Evolutionary conservation across 352 stramenopile genomes (phyloP).

Genomic region (Pythium rhizo-oryzae): DNA sequence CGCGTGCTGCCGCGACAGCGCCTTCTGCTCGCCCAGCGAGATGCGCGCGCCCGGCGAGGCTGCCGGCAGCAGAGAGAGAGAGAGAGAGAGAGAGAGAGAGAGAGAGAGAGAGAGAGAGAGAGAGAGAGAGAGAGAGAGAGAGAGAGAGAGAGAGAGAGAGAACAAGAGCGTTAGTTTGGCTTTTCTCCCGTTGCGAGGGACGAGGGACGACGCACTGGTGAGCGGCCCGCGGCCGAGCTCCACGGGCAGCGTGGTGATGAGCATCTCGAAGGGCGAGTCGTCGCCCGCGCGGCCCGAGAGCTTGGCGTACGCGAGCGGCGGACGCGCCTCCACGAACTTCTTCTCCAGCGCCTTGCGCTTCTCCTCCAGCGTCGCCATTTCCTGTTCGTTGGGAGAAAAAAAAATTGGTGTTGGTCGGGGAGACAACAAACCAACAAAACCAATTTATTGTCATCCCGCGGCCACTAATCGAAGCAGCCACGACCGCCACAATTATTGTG

Average conservation of each 20-base stretch:
- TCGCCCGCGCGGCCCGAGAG: slow-evolving; percentile 62
- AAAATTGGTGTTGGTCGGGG: too few species aligned
- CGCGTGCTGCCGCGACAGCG: slow-evolving; percentile 75
- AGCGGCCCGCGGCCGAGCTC: slow-evolving; percentile 69
- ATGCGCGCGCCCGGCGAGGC: slow-evolving; percentile 51
- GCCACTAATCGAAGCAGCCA: too few species aligned
- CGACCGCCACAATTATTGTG: slow-evolving; percentile 6
- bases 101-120: too few species aligned
- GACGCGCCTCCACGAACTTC: slow-evolving; percentile 75
- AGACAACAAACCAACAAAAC: too few species aligned
- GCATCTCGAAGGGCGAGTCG: slow-evolving; percentile 69
- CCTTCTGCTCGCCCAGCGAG: slow-evolving; percentile 77
- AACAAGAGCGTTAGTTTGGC: too few species aligned
- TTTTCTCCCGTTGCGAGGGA: too few species aligned
- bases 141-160: too few species aligned
- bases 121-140: too few species aligned
- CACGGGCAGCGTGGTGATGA: slow-evolving; percentile 75
- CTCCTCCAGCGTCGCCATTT: slow-evolving; percentile 52
- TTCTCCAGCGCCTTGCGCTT: slow-evolving; percentile 80
- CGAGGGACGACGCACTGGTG: slow-evolving; percentile 29
- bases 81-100: slow-evolving; percentile 4
- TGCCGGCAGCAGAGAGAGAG: slow-evolving; percentile 18
- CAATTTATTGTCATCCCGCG: slow-evolving; percentile 19
- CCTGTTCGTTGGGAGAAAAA: neutral
- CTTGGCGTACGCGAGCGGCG: slow-evolving; percentile 83